Evolutionary conservation across 2,329 filamentous ascomycete genomes (phyloP).

Genomic region (Cryphonectria radicalis): DNA sequence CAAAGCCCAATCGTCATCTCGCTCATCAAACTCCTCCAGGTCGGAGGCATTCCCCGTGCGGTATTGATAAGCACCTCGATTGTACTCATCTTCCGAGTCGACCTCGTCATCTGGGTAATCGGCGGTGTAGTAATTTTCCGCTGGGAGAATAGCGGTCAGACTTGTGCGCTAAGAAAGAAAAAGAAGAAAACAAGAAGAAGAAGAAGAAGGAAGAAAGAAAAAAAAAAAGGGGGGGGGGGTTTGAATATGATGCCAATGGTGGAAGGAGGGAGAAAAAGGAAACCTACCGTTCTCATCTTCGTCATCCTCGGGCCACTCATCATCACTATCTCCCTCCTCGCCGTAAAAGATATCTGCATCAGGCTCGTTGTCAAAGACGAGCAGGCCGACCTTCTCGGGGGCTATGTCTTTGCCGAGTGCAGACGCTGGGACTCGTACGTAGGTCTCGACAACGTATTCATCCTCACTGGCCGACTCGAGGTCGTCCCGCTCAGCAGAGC

Average conservation of each 20-base stretch:
- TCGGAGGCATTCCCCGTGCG: constrained; percentile 58
- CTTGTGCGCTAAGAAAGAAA: background rate
- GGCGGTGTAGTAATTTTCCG: constrained; percentile 78
- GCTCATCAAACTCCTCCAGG: constrained; percentile 56
- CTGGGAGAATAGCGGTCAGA: constrained; percentile 43
- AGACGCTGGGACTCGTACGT: constrained; percentile 62
- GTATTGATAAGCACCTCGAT: constrained; percentile 59
- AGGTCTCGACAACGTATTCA: constrained; percentile 68
- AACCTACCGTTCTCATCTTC: constrained; percentile 67
- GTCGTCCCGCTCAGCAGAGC: constrained; percentile 18
- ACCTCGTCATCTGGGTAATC: constrained; percentile 84
- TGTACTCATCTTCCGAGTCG: constrained; percentile 70
- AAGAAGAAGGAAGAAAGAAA: no score
- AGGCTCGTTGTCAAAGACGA: constrained; percentile 62
- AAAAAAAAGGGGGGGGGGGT: no score
- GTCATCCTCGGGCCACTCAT: constrained; percentile 60
- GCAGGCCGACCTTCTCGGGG: constrained; percentile 57
- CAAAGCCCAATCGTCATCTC: constrained; percentile 37
- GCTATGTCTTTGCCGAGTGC: constrained; percentile 51
- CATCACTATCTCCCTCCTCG: constrained; percentile 65
- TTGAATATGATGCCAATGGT: no score
- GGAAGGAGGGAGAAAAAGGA: background rate
- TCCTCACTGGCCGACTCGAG: constrained; percentile 48
- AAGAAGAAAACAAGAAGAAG: no score
- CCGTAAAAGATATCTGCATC: constrained; percentile 65